Evolutionary conservation across 129 eudicot species (phyloP), one percentile per base, ranked within the genome.

Genomic region (Gnaphalium uliginosum): DNA sequence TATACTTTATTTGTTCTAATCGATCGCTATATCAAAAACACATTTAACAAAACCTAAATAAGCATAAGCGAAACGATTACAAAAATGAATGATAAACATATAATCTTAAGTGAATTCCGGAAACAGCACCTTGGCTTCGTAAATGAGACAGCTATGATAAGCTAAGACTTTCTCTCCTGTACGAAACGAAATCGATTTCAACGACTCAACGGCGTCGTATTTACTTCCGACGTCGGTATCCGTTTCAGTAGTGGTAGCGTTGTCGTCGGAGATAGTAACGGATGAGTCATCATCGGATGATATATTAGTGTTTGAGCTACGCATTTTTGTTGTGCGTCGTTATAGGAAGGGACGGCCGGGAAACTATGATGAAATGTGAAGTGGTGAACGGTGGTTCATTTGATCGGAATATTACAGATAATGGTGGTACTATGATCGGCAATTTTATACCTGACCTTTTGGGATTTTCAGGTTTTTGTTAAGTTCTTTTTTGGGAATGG

Each of bases 151-250:
- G 14, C 61, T 41, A 58, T 78, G 88, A 71, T 41, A 87, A 25
- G 92, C 96, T 9, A 90, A 75, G 18, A 87, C 92, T 68, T 74
- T 87, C 65, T 90, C 90, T 32, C 90, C 92, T 81, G 68, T 72
- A 37, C 14, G 73, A 58, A 79, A 90, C 14, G 82, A 76, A 71
- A 80, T 59, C 43, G 82, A 73, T 17, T 80, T 85, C 48, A 70
- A 13, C 33, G 73, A 79, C 50, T 81, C 86, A 51, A 37, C 77
- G 72, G 29, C 74, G 37, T 71, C 85, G 14, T 77, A 68, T 30
- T 35, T 61, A 72, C 69, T 81, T 46, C 64, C 79, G 11, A 7
- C 69, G 76, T 81, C 87, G 8, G 65, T 71, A 61, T 78, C 80
- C 2, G 78, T 66, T 15, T 66, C 80, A 25, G 69, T 66, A 23